These are phyloP conservation scores for Rhytidiadelphus loreus DNA, from an alignment of 225 moss, liverwort and hornwort genomes.

Conservation along the genomic window DNA sequence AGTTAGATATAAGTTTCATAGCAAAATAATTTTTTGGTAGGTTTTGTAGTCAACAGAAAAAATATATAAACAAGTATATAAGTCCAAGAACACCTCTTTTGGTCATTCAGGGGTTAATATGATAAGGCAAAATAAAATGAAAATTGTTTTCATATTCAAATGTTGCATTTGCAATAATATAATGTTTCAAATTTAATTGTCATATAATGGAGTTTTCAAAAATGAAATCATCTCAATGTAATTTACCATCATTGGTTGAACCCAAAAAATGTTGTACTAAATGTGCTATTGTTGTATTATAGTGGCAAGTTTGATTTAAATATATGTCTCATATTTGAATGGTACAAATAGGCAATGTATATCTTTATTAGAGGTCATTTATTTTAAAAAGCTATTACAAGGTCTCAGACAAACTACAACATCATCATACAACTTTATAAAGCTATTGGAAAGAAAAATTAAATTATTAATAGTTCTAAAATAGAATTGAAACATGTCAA, in stretches of 20 bases:
- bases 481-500: too few species aligned
- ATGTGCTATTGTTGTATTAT: too few species aligned
- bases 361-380: too few species aligned
- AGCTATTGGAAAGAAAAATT: too few species aligned
- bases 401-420: too few species aligned
- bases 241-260: neutral
- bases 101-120: neutral
- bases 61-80: neutral
- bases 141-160: neutral
- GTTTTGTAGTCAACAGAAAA: neutral
- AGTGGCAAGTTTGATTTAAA: too few species aligned
- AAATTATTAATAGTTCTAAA: too few species aligned
- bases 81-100: rapidly evolving
- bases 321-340: too few species aligned
- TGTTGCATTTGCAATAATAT: neutral
- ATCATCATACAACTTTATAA: too few species aligned
- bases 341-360: too few species aligned
- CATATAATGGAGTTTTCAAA: neutral
- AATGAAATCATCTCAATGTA: neutral
- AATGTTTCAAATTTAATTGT: neutral
- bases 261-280: too few species aligned
- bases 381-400: too few species aligned
- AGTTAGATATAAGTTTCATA: neutral
- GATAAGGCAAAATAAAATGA: neutral
- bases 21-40: rapidly evolving